Percentiles rank a stretch among this genome's conserved stretches.
These are phyloP conservation scores for Phytophthora citricola DNA, from an alignment of 352 stramenopile genomes.

Conservation along the genomic window DNA sequence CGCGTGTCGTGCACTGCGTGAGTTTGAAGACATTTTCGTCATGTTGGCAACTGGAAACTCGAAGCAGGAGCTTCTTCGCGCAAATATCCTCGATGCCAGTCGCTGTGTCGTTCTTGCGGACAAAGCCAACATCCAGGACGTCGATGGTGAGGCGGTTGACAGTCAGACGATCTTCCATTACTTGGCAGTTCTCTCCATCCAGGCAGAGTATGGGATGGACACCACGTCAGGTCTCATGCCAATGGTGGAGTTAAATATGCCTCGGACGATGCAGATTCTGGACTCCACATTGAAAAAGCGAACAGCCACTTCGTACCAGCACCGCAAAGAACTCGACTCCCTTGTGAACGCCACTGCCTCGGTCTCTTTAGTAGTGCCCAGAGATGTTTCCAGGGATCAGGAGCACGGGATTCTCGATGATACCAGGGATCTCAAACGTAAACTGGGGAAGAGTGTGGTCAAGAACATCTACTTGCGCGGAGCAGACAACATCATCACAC, in stretches of 20 bases:
- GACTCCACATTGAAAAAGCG: constrained; percentile 69
- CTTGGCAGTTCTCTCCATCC: constrained; percentile 65
- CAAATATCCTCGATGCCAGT: constrained; percentile 60
- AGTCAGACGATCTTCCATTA: constrained; percentile 74
- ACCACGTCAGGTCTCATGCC: constrained; percentile 55
- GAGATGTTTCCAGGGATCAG: constrained; percentile 13
- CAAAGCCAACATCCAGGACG: constrained; percentile 56
- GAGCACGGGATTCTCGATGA: constrained; percentile 18
- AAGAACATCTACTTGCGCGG: constrained; percentile 39
- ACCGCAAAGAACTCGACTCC: constrained; percentile 45
- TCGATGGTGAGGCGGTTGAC: constrained; percentile 69
- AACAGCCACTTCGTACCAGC: constrained; percentile 40
- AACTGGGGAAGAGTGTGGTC: constrained; percentile 29
- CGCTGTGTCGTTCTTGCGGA: constrained; percentile 69
- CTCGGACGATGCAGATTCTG: constrained; percentile 73
- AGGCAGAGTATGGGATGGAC: constrained; percentile 55
- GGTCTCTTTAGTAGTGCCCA: constrained; percentile 4
- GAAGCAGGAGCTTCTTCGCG: constrained; percentile 59
- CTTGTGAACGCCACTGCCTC: constrained; percentile 20
- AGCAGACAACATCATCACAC: constrained; percentile 40
- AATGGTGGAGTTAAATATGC: constrained; percentile 70
- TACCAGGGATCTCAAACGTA: constrained; percentile 24
- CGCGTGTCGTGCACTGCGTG: constrained; percentile 37
- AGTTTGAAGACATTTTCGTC: constrained; percentile 64
- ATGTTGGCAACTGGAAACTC: constrained; percentile 63